Evolutionary conservation across 148 eudicot species (phyloP), one percentile per base, ranked within the genome.

Genomic region (Nepenthes mirabilis): DNA sequence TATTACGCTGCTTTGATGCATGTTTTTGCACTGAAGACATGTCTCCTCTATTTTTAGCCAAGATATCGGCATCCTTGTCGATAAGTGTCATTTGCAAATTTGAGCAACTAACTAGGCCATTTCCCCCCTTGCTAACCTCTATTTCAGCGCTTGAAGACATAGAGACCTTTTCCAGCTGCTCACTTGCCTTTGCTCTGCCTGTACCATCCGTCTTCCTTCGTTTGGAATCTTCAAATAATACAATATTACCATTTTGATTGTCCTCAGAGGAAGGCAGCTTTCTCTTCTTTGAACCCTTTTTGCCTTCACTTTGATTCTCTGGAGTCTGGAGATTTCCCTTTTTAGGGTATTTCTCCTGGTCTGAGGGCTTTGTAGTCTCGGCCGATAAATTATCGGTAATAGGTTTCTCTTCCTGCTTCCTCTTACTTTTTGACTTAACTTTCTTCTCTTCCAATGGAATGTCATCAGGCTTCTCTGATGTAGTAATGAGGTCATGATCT

Each of bases 221-320:
- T 66, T 84, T 82, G 12, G 76, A 56, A 60, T 79, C 80, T 76
- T 81, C 75, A n/a, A 40, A 12, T 7, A 56, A 61, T 57, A 69
- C 69, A 62, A 45, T 37, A 36, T 68, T 48, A 34, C 47, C 59
- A 48, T 47, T 49, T 57, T 65, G 80, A 60, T 52, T 66, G 62
- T 82, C 84, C 59, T 74, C 79, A 51, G 75, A 65, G 13, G 66
- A 75, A 23, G 64, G 45, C 57, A 78, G 70, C 73, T 90, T 86
- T 69, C 95, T 82, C 70, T 90, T 89, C 74, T 90, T 86, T 11
- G 86, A 79, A 47, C 55, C 62, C 67, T 80, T 87, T 47, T 74
- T 79, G 56, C 65, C 79, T 52, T 73, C 64, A 37, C 43, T 59
- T 35, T 34, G 8, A 13, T 11, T 50, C 52, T 49, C 52, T 49